Percentiles rank a stretch among this genome's conserved stretches.
phyloP scores from a whole-genome alignment of 1,284 basidiomycete species.

The Tilletia caries region DNA sequence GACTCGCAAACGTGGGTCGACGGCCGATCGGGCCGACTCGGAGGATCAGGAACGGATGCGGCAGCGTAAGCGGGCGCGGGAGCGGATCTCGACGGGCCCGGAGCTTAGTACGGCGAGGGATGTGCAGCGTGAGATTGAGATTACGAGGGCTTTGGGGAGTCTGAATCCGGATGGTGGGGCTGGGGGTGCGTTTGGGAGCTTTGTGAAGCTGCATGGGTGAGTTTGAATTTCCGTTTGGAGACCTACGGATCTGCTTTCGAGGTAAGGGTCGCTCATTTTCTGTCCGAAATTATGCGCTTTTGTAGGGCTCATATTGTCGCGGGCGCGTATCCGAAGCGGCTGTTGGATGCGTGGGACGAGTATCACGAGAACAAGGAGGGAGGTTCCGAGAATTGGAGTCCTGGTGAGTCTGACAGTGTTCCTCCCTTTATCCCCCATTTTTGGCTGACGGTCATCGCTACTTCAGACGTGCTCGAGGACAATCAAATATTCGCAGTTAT shows the following conservation, averaged over 20 bases:
- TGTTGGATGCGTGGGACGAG: slow-evolving; percentile 81
- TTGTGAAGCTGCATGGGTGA: slow-evolving; percentile 69
- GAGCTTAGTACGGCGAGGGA: slow-evolving; percentile 55
- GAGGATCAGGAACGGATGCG: slow-evolving; percentile 56
- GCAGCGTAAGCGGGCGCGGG: slow-evolving; percentile 57
- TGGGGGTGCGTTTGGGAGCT: slow-evolving; percentile 57
- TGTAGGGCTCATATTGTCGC: slow-evolving; percentile 71
- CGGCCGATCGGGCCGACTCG: not conserved
- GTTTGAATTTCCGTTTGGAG: slow-evolving; percentile 32
- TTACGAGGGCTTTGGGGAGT: slow-evolving; percentile 73
- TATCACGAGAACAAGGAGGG: slow-evolving; percentile 63
- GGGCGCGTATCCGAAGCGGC: slow-evolving; percentile 73
- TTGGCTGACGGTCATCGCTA: not conserved
- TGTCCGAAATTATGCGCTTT: no score
- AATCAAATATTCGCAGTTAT: slow-evolving; percentile 79
- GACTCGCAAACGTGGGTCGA: not conserved
- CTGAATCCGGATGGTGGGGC: slow-evolving; percentile 57
- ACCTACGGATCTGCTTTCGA: no score
- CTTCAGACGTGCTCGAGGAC: not conserved
- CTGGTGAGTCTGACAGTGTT: slow-evolving; percentile 61
- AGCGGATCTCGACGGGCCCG: slow-evolving; percentile 24
- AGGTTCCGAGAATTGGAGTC: slow-evolving; percentile 78
- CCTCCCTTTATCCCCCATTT: not conserved
- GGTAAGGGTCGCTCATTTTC: no score
- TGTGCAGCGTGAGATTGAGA: slow-evolving; percentile 79